A percentile compares a stretch with the other conserved stretches of the same genome.
These are phyloP conservation scores for Colletotrichum chrysophilum DNA, from an alignment of 2,329 filamentous ascomycete genomes.

Conservation along the genomic window DNA sequence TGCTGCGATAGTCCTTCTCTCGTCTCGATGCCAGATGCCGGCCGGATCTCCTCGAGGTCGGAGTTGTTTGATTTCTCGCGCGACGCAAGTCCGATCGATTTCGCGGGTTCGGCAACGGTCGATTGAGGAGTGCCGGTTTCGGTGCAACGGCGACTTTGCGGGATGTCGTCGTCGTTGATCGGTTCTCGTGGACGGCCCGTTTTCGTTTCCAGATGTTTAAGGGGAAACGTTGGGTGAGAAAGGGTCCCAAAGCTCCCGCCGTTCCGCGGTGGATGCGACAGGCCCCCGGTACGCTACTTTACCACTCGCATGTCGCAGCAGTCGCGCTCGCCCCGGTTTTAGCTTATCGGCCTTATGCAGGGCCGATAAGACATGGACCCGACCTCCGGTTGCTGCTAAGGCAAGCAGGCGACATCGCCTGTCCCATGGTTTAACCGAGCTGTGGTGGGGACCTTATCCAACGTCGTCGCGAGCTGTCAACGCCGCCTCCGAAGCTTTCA, in stretches of 20 bases:
- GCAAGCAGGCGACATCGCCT: constrained; percentile 18
- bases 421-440: background rate
- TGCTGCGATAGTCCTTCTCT: background rate
- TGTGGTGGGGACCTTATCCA: background rate
- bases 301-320: background rate
- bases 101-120: background rate
- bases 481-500: background rate
- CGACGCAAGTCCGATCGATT: background rate
- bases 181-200: constrained; percentile 1
- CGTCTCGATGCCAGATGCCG: background rate
- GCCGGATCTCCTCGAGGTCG: background rate
- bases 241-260: constrained; percentile 1
- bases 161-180: background rate
- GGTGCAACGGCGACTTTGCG: background rate
- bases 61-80: background rate
- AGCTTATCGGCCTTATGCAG: constrained; percentile 8
- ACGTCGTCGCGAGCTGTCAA: constrained; percentile 2
- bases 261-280: constrained; percentile 18
- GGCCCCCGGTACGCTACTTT: background rate
- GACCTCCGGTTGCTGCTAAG: background rate
- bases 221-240: constrained; percentile 10
- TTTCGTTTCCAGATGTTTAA: constrained; percentile 11
- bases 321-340: background rate
- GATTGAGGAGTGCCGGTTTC: background rate
- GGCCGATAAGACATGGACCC: background rate